Evolutionary conservation across 2,329 filamentous ascomycete genomes (phyloP), one percentile per base, ranked within the genome.

Genomic region (Thelonectria blattea): DNA sequence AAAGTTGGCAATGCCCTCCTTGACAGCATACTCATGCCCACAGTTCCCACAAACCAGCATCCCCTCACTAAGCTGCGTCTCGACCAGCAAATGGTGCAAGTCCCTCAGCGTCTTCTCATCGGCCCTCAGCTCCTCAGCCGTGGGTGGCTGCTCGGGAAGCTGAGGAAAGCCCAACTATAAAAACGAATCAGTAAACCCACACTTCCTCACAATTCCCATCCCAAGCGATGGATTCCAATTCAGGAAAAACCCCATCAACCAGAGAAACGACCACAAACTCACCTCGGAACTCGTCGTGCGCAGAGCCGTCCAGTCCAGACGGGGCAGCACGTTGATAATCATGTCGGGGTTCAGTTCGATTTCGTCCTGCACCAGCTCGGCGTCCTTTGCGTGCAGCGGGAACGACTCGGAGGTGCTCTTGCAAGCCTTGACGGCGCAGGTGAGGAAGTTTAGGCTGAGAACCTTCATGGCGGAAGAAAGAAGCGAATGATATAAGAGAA

Each of bases 1-100:
- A 72, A 99, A 99, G 77, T 98, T 98, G 61, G 93, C 92, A 75
- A 98, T 97, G 5, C 95, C 95, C 78, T 99, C 94, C 74, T 95
- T 93, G 64, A 99, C 89, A 60, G 88, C 88, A 77, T 98, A 99
- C 80, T 96, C 92, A 74, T 98, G 94, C 49, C 91, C 92, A 74
- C 95, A 99, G 76, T 91, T 91, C 49, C 87, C 93, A 75, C 95
- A 99, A 5, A 93, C 91, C 65, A 99, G 83, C 78, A 91, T 94
- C 3, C 95, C 95, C 78, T 94, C 91, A 39, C 87, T 85, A 61
- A 99, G 91, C 71, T 93, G 90, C 61, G 95, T 99, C 83, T 98
- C 91, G 68, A 97, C 82, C 39, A 98, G 81, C 56, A 97, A 76
- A 20, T 86, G 85, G 76, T 98, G 93, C 71, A 97, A 78, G 68